A percentile compares a stretch with the other conserved stretches of the same genome.
These are phyloP conservation scores for Cylindrotheca closterium DNA, from an alignment of 108 stramenopile species.

Conservation along the genomic window DNA sequence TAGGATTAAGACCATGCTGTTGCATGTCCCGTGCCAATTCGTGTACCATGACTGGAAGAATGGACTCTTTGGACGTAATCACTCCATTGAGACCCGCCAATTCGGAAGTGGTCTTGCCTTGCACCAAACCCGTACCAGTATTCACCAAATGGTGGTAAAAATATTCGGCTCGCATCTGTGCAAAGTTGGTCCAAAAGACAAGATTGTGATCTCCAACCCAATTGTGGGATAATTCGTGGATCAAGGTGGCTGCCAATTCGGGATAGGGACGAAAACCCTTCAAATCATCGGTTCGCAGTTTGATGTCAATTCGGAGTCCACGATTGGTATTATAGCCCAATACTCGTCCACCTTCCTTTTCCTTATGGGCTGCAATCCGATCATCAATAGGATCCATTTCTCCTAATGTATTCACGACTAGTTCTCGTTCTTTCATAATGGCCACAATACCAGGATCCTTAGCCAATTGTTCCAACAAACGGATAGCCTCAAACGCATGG, in stretches of 20 bases:
- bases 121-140: slow-evolving; percentile 33
- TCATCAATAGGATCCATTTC: slow-evolving; percentile 89
- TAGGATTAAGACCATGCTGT: slow-evolving; percentile 60
- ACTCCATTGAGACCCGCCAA: slow-evolving; percentile 39
- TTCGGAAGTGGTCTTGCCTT: slow-evolving; percentile 62
- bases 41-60: slow-evolving; percentile 37
- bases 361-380: slow-evolving; percentile 61
- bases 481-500: slow-evolving; percentile 67
- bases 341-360: slow-evolving; percentile 30
- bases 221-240: slow-evolving; percentile 82
- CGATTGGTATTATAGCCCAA: slow-evolving; percentile 84
- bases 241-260: slow-evolving; percentile 61
- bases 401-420: slow-evolving; percentile 68
- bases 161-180: slow-evolving; percentile 75
- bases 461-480: slow-evolving; percentile 59
- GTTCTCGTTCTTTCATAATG: slow-evolving; percentile 58
- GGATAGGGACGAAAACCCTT: slow-evolving; percentile 57
- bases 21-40: slow-evolving; percentile 64
- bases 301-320: slow-evolving; percentile 69
- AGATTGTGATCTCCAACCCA: slow-evolving; percentile 80
- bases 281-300: slow-evolving; percentile 65
- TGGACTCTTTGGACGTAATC: slow-evolving; percentile 19
- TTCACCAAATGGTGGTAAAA: slow-evolving; percentile 46
- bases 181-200: slow-evolving; percentile 79
- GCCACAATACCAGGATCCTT: slow-evolving; percentile 70